These are phyloP conservation scores for Ganoderma lucidum DNA, from an alignment of 1,284 basidiomycete species.

Conservation along the genomic window DNA sequence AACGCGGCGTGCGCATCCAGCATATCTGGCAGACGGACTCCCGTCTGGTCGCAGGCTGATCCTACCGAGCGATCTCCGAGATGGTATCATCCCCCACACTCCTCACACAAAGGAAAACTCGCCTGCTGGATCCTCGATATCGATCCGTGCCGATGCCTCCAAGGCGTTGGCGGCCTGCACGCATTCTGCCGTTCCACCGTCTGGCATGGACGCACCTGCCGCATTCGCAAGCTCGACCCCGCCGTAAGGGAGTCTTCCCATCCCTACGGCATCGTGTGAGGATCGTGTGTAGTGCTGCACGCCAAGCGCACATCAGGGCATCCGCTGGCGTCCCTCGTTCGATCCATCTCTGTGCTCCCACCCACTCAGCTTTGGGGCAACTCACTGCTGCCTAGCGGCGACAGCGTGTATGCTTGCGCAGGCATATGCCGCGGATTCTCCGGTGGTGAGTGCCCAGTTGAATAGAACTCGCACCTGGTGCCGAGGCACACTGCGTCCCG, in stretches of 20 bases:
- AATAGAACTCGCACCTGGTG: background rate
- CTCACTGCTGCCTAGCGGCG: slow-evolving; percentile 13
- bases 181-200: slow-evolving; percentile 2
- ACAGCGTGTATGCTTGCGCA: slow-evolving; percentile 10
- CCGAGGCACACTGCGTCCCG: background rate
- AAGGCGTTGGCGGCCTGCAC: slow-evolving; percentile 1
- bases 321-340: slow-evolving; percentile 6
- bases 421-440: slow-evolving; percentile 23
- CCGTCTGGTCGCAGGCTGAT: slow-evolving; percentile 18
- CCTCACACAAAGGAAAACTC: background rate
- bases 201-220: slow-evolving; percentile 25
- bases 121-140: slow-evolving; percentile 9
- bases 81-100: slow-evolving; percentile 5
- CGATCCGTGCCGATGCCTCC: slow-evolving; percentile 3
- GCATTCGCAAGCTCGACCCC: slow-evolving; percentile 25
- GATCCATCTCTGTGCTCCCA: slow-evolving; percentile 5
- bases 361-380: slow-evolving; percentile 5
- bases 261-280: slow-evolving; percentile 14
- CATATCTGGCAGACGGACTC: background rate
- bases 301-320: slow-evolving; percentile 20
- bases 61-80: slow-evolving; percentile 32
- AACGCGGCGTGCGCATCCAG: background rate
- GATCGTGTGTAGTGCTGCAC: slow-evolving; percentile 8
- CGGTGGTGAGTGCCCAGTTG: slow-evolving; percentile 9
- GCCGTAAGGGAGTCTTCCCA: slow-evolving; percentile 32